A percentile compares a stretch with the other conserved stretches of the same genome.
Conservation (phyloP, 2,329 filamentous ascomycete genomes). For the Alternaria metachromatica region DNA sequence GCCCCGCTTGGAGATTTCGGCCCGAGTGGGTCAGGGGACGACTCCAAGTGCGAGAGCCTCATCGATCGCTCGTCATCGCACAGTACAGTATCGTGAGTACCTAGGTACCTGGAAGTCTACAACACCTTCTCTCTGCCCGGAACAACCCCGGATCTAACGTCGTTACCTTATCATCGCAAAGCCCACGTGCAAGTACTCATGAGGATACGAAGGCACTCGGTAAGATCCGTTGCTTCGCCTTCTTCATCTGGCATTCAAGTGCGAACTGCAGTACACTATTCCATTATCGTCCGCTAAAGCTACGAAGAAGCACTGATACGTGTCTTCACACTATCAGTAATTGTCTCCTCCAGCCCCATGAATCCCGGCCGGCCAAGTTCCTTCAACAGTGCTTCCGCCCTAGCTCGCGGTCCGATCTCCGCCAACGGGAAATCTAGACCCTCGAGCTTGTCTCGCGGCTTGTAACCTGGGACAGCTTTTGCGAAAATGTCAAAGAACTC, state of each 20-base stretch:
- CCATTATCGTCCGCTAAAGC: background rate
- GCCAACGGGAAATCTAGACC: constrained; percentile 15
- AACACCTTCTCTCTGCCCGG: background rate
- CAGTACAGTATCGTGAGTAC: background rate
- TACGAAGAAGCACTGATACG: constrained; percentile 6
- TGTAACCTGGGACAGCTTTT: constrained; percentile 1
- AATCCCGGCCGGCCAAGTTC: constrained; percentile 9
- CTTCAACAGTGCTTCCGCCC: constrained; percentile 11
- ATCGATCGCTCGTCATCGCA: background rate
- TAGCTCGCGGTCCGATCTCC: constrained; percentile 6
- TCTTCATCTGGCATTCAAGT: background rate
- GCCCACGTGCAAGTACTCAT: background rate
- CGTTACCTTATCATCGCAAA: background rate
- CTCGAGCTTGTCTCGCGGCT: constrained; percentile 5
- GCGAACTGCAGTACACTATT: background rate
- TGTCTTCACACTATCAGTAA: constrained; percentile 7
- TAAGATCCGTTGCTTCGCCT: background rate
- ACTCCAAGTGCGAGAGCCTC: background rate
- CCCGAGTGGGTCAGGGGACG: background rate
- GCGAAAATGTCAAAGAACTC: constrained; percentile 18
- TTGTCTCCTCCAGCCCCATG: constrained; percentile 12
- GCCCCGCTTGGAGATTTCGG: background rate
- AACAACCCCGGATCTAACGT: background rate
- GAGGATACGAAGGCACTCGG: background rate
- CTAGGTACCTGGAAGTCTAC: background rate